phyloP scores from a whole-genome alignment of 164 flowering plant species.

The Vitis riparia region DNA sequence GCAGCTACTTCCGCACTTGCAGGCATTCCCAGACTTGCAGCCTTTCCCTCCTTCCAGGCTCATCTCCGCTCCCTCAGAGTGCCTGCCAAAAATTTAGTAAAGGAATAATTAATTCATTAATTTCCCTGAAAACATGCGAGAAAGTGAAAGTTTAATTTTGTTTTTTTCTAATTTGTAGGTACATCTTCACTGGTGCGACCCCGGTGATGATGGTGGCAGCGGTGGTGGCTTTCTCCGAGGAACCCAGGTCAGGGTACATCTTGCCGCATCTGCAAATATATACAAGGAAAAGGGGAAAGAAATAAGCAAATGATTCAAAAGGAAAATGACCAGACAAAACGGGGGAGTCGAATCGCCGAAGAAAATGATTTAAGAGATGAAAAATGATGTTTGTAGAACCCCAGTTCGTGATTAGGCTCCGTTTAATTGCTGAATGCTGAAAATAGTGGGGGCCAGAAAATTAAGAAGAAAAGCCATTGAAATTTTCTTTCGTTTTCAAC shows the following conservation, averaged over 20 bases:
- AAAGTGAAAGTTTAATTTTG: too few relatives aligned
- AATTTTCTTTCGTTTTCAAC: neutral
- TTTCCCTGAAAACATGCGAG: neutral
- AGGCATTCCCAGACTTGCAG: slow-evolving; percentile 11
- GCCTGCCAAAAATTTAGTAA: slow-evolving; percentile 8
- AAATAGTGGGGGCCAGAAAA: neutral
- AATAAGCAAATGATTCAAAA: neutral
- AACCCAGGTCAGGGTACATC: slow-evolving; percentile 22
- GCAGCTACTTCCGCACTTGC: slow-evolving; percentile 24
- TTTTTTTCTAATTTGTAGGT: neutral
- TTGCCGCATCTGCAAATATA: slow-evolving; percentile 18
- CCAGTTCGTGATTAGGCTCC: too few relatives aligned
- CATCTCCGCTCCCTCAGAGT: slow-evolving; percentile 24
- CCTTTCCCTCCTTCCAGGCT: slow-evolving; percentile 19
- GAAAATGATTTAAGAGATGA: too few relatives aligned
- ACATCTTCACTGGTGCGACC: slow-evolving; percentile 29
- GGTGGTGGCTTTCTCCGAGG: slow-evolving; percentile 14
- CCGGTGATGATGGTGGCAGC: slow-evolving; percentile 23
- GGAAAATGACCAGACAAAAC: neutral
- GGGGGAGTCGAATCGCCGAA: too few relatives aligned
- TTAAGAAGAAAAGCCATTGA: too few relatives aligned
- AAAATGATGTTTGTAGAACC: too few relatives aligned
- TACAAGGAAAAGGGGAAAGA: neutral
- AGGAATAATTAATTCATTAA: neutral
- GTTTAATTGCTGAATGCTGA: too few relatives aligned